Conservation (phyloP, 768 basidiomycete genomes). For the Amanita fuliginea region DNA sequence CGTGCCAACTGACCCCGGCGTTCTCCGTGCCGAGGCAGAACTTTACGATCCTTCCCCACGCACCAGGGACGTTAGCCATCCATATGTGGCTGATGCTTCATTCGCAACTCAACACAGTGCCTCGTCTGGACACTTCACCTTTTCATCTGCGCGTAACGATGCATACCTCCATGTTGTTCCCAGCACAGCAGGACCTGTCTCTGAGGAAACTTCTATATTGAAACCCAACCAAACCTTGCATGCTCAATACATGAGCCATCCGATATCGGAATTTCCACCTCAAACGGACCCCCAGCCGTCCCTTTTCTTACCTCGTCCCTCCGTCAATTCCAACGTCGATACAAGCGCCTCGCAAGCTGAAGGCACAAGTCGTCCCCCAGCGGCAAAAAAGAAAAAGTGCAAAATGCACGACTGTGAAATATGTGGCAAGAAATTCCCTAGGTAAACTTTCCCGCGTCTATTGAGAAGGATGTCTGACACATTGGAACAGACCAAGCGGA, state of each 20-base stretch:
- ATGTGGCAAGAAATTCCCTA: constrained; percentile 41
- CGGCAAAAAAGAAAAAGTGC: constrained; percentile 30
- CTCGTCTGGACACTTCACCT: not conserved
- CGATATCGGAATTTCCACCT: not conserved
- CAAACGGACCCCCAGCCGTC: not conserved
- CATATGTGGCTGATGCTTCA: not conserved
- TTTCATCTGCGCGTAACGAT: not conserved
- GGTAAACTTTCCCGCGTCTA: constrained; percentile 16
- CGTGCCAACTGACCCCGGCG: not conserved
- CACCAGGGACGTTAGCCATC: not conserved
- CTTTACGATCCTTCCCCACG: not conserved
- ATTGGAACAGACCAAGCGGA: constrained; percentile 34
- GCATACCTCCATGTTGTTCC: not conserved
- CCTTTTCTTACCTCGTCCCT: not conserved
- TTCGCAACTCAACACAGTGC: not conserved
- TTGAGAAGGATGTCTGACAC: not conserved
- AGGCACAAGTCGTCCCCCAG: not conserved
- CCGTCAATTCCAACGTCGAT: not conserved
- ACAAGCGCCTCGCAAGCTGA: not conserved
- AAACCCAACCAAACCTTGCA: not conserved
- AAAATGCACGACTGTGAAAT: constrained; percentile 46
- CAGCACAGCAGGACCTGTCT: not conserved
- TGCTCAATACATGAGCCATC: not conserved
- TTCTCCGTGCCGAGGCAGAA: not conserved
- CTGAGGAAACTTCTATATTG: not conserved